phyloP scores from a whole-genome alignment of 164 flowering plant genomes.

The Piper longum region DNA sequence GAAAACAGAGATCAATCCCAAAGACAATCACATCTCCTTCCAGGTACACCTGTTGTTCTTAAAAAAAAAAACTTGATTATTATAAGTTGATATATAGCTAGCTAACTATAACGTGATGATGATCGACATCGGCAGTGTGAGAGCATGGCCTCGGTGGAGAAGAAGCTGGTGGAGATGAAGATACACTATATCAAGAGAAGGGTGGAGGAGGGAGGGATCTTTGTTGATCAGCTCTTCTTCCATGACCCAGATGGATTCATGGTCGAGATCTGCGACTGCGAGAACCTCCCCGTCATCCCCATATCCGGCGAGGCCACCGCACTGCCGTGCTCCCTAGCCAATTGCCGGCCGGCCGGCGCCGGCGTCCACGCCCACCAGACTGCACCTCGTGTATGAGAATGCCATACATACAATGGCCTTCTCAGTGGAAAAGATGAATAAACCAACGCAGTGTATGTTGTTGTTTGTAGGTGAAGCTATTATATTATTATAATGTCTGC shows the following conservation, averaged over 20 bases:
- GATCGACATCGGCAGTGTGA: slow-evolving; percentile 39
- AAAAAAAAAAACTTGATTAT: no score
- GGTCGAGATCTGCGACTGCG: slow-evolving; percentile 90
- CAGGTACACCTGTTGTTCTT: slow-evolving; percentile 28
- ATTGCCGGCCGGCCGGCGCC: no score
- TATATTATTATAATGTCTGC: no score
- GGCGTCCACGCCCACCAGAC: no score
- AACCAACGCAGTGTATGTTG: no score
- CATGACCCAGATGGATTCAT: slow-evolving; percentile 91
- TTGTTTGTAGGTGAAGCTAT: no score
- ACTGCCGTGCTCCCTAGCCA: slow-evolving; percentile 28
- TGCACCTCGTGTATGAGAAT: no score
- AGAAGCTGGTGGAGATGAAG: slow-evolving; percentile 50
- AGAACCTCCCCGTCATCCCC: slow-evolving; percentile 60
- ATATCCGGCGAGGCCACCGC: slow-evolving; percentile 32
- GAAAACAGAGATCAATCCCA: slow-evolving; percentile 54
- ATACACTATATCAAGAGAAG: slow-evolving; percentile 25
- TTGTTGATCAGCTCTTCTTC: slow-evolving; percentile 69
- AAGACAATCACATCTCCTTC: slow-evolving; percentile 76
- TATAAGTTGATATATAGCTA: no score
- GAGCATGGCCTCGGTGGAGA: slow-evolving; percentile 70
- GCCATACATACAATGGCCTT: no score
- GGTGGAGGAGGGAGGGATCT: slow-evolving; percentile 63
- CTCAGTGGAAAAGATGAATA: no score
- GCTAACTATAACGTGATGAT: background rate